Evolutionary conservation across 768 basidiomycete genomes (phyloP).

Genomic region (Dioszegia aurantiaca): DNA sequence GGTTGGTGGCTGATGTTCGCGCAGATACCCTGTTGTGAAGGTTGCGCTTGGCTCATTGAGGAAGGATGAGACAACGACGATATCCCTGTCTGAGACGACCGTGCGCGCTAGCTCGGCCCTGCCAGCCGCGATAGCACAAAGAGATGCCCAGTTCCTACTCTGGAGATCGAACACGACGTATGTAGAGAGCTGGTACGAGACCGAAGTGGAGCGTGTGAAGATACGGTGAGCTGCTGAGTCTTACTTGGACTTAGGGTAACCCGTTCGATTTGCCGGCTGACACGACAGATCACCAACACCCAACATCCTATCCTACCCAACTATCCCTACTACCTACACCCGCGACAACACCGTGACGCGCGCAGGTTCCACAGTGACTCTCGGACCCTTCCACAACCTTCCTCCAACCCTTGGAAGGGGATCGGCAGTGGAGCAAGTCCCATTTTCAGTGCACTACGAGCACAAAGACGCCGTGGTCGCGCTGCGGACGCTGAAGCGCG

Average conservation of each 20-base stretch:
- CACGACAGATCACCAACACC: constrained; percentile 65
- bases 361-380: constrained; percentile 75
- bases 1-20: background rate
- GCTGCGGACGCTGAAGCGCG: constrained; percentile 67
- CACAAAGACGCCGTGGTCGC: constrained; percentile 79
- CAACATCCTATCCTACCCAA: constrained; percentile 66
- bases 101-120: constrained; percentile 74
- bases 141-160: constrained; percentile 73
- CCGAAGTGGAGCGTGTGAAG: constrained; percentile 79
- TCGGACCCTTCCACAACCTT: constrained; percentile 80
- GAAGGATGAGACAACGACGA: constrained; percentile 63
- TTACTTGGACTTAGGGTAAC: background rate
- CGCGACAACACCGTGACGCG: constrained; percentile 69
- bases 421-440: constrained; percentile 66
- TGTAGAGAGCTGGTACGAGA: constrained; percentile 78
- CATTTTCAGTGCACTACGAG: constrained; percentile 71
- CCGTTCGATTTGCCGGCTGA: background rate
- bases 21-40: constrained; percentile 33
- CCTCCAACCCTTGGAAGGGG: constrained; percentile 61
- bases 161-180: constrained; percentile 70
- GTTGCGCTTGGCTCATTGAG: constrained; percentile 27
- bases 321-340: constrained; percentile 51
- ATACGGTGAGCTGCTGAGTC: constrained; percentile 61
- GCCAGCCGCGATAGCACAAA: constrained; percentile 70
- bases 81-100: constrained; percentile 75